Conservation (phyloP, 176 grass and related monocot species). For the Oryza rufipogon region DNA sequence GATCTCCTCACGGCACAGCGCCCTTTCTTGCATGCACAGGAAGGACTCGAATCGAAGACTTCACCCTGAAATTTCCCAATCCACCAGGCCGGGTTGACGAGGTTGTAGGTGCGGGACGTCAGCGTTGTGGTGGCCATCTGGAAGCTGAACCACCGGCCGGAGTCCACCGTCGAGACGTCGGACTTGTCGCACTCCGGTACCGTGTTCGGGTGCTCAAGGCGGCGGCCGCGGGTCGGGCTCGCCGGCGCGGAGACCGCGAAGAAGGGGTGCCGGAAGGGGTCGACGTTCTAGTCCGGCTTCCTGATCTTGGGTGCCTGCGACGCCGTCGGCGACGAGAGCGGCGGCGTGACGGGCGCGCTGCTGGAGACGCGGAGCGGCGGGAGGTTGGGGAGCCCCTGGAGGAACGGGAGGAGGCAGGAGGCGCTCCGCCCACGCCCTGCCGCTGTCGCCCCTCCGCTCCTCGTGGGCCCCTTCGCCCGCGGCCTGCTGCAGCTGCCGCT, state of each 20-base stretch:
- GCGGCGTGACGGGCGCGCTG: constrained; percentile 88
- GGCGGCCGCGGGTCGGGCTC: constrained; percentile 67
- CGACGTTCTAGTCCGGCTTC: constrained; percentile 71
- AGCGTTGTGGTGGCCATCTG: constrained; percentile 76
- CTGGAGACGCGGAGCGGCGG: constrained; percentile 88
- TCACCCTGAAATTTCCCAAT: constrained; percentile 7
- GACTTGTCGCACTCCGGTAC: constrained; percentile 96
- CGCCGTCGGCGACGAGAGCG: constrained; percentile 83
- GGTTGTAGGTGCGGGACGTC: constrained; percentile 82
- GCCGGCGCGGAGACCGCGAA: constrained; percentile 88
- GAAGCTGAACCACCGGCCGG: constrained; percentile 82
- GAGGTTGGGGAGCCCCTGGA: constrained; percentile 74
- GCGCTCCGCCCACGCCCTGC: not conserved
- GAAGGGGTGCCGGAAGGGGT: constrained; percentile 71
- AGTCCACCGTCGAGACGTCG: constrained; percentile 75
- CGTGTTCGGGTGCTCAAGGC: constrained; percentile 65
- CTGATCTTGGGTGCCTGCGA: constrained; percentile 71
- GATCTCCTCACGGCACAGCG: not conserved
- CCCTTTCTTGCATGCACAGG: not conserved
- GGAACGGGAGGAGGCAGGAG: constrained; percentile 77
- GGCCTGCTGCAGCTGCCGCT: too few relatives aligned
- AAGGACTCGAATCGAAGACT: constrained; percentile 25
- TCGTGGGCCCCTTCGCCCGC: too few relatives aligned
- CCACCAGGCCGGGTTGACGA: constrained; percentile 51
- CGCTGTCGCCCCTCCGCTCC: too few relatives aligned